phyloP scores from a whole-genome alignment of 2,329 filamentous ascomycete species.

The Fusarium protoensiforme region DNA sequence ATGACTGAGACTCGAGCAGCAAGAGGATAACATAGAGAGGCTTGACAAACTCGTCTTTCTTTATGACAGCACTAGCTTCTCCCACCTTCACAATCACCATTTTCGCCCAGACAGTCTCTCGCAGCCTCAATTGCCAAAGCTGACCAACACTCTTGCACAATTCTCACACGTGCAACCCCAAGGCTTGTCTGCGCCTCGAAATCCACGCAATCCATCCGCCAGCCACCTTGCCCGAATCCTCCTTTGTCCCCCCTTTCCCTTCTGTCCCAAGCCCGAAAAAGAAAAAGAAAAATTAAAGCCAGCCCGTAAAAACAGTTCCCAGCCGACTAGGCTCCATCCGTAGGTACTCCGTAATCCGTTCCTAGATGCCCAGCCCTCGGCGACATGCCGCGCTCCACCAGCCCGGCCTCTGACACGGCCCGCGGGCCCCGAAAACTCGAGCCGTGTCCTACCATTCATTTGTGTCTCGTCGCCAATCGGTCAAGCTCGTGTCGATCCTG shows the following conservation, averaged over 20 bases:
- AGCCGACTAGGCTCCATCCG: not conserved
- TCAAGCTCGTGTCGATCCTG: not conserved
- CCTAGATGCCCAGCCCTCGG: not conserved
- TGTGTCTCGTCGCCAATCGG: not conserved
- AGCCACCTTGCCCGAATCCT: not conserved
- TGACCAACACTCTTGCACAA: constrained; percentile 14
- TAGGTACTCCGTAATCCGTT: not conserved
- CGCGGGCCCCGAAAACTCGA: not conserved
- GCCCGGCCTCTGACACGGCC: not conserved
- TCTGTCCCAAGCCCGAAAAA: not conserved
- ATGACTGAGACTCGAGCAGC: not conserved
- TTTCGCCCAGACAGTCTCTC: not conserved
- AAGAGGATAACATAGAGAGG: not conserved
- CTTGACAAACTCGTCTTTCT: not conserved
- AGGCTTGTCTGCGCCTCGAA: constrained; percentile 27
- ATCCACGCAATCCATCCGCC: constrained; percentile 25
- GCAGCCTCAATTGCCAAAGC: constrained; percentile 1
- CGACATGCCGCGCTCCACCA: not conserved
- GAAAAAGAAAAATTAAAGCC: not conserved
- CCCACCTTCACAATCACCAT: not conserved
- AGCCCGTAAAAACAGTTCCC: not conserved
- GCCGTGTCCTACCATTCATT: not conserved
- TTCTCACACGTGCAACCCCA: constrained; percentile 15
- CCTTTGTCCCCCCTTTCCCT: not conserved
- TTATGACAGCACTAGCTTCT: not conserved